Base-by-base conservation (phyloP, 2,329 filamentous ascomycete genomes). In the Talaromyces atroroseus region DNA sequence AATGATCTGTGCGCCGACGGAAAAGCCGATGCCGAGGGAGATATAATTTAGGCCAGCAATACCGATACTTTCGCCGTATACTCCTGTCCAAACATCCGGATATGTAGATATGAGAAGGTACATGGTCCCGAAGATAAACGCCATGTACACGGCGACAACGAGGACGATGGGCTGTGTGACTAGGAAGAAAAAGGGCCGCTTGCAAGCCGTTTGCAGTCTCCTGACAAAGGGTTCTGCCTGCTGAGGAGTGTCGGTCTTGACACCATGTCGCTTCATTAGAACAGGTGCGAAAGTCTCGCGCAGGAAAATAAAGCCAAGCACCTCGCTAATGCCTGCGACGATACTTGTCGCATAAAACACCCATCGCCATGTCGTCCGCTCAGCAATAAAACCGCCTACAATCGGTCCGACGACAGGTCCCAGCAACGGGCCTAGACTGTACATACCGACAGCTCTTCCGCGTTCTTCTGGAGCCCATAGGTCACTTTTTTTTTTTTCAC, bases 321-420 rank as follows among this genome's bases (percentile, higher is more conserved):
- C 26, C 58, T 66, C 88, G 85, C 89, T 80, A 11, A 82, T 59
- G 1, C 76, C 85, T 57, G 83, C 82, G 24, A 76, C 75, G 56
- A 89, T 85, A 1, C 83, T 82, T 0, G 84, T 87, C 0, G 82
- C 77, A 71, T 81, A 88, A 72, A 90, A 90, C 5, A 83, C 81
- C 87, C 87, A 90, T 32, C 86, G 79, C 88, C 87, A 90, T 0
- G 80, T 83, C 7, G 79, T 82, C 74, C 80, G 59, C 63, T 86
- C 72, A 0, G 83, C 77, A 24, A 89, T 83, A 63, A 82, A 86
- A 0, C 80, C 83, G 14, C 83, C 83, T 1, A 77, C 76, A 2
- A 87, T 80, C 0, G 84, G 84, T 0, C 83, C 84, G 16, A 86
- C 72, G 0, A 80, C 80, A 2, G 84, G 83, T 0, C 83, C 84